Base-by-base conservation (phyloP, 164 flowering plant species). In the Brasenia schreberi region DNA sequence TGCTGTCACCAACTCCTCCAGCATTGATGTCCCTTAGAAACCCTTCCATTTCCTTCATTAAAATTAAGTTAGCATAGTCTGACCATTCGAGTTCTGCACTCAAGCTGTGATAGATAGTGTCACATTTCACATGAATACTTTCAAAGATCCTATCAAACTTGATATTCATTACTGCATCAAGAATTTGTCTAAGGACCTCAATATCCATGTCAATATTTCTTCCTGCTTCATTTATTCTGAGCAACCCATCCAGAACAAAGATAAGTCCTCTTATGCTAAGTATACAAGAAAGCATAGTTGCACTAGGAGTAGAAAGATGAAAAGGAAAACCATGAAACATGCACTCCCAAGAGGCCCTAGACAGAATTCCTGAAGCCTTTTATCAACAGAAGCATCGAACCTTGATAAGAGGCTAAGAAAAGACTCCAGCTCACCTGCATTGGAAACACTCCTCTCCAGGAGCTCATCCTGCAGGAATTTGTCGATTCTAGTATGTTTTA, bases 251-350 rank as follows among this genome's bases (percentile, higher is more conserved):
- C 12, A 92, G 68, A 71, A 75, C 27, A 64, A 19, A 69, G 61
- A 92, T 65, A 14, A 85, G 81, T 53, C 81, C 81, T 74, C 78
- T 83, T 61, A 89, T 77, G 67, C 72, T 76, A 43, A 95, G 83
- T 70, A 85, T 68, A 72, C 87, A 83, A 61, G 99, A 91, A 63
- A 90, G 77, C 61, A 91, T 79, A 74, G 72, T 64, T 19, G 79
- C 96, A 81, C 92, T 88, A 4, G 77, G 65, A 76, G 73, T 65
- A 70, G 65, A 73, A 75, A 69, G 74, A 73, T 80, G 78, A 56
- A 76, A 76, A 11, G 99, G 99, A 65, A 88, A 85, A 63, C 99
- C 97, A 81, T 95, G 99, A 77, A 95, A 70, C 74, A 85, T 67
- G 67, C 77, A 79, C 72, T 81, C 84, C 78, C 82, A 80, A 45